Evolutionary conservation across 345 rosid genomes (phyloP).

Genomic region (Eucalyptus tenuipes): DNA sequence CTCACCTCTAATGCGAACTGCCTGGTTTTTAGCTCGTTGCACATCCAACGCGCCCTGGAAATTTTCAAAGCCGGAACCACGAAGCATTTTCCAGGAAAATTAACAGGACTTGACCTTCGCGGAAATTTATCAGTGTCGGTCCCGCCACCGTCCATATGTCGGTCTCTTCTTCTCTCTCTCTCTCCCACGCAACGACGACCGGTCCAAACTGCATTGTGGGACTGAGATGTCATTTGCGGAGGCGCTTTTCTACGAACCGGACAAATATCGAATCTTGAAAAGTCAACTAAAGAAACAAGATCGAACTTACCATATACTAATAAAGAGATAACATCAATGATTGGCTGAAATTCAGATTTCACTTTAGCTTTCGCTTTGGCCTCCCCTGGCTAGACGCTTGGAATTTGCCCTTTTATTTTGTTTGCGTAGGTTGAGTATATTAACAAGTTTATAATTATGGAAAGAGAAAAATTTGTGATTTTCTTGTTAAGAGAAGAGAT

Average conservation of each 20-base stretch:
- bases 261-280: neutral
- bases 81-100: neutral
- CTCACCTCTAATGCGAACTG: too few species aligned
- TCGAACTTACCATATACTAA: neutral
- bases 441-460: too few species aligned
- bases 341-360: neutral
- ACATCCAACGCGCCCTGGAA: neutral
- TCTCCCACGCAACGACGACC: neutral
- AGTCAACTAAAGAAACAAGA: neutral
- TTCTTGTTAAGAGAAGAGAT: too few species aligned
- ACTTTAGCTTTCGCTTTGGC: neutral
- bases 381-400: neutral
- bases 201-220: neutral
- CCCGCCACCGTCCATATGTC: neutral
- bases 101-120: neutral
- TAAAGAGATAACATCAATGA: neutral
- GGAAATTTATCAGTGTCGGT: neutral
- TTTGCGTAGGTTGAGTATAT: too few species aligned
- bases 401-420: too few species aligned
- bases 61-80: neutral
- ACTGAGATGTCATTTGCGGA: too few species aligned
- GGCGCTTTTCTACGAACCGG: neutral
- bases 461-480: too few species aligned
- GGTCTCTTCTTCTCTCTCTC: neutral
- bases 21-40: neutral